Percentiles rank a stretch among this genome's conserved stretches.
phyloP scores from a whole-genome alignment of 768 basidiomycete genomes.

The Leucocoprinus birnbaumii region DNA sequence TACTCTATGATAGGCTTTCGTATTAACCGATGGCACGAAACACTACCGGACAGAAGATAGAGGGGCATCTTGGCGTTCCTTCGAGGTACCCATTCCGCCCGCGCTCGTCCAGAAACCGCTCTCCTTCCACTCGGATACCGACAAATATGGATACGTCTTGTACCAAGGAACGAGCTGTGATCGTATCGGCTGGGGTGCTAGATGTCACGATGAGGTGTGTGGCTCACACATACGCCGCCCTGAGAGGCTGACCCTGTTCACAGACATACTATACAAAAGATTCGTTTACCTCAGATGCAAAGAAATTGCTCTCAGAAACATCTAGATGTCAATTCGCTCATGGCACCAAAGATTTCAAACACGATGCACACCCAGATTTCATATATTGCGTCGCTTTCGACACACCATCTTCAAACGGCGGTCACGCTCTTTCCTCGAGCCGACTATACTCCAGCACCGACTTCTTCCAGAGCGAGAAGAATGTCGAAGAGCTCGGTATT shows the following conservation, averaged over 20 bases:
- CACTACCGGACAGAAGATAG: slow-evolving; percentile 91
- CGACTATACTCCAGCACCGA: slow-evolving; percentile 83
- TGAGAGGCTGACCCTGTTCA: slow-evolving; percentile 9
- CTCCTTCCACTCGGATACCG: slow-evolving; percentile 81
- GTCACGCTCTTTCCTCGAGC: slow-evolving; percentile 52
- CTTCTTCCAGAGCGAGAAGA: slow-evolving; percentile 67
- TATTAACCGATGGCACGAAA: slow-evolving; percentile 65
- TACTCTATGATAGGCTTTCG: slow-evolving; percentile 65
- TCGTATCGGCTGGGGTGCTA: slow-evolving; percentile 43
- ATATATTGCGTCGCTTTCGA: slow-evolving; percentile 93
- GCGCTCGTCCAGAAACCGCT: slow-evolving; percentile 63
- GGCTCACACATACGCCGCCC: background rate
- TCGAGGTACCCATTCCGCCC: slow-evolving; percentile 62
- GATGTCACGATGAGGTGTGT: slow-evolving; percentile 75
- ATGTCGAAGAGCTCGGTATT: slow-evolving; percentile 84
- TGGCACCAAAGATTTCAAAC: slow-evolving; percentile 79
- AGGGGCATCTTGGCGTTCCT: slow-evolving; percentile 84
- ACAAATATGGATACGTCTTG: slow-evolving; percentile 70
- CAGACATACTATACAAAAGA: slow-evolving; percentile 91
- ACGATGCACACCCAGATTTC: slow-evolving; percentile 67
- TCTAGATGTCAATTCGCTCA: slow-evolving; percentile 88
- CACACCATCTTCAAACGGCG: slow-evolving; percentile 42
- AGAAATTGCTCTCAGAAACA: slow-evolving; percentile 66
- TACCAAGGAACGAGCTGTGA: slow-evolving; percentile 76
- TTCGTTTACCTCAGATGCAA: slow-evolving; percentile 63